Evolutionary conservation across 768 basidiomycete genomes (phyloP).

Genomic region (Suillus brevipes): DNA sequence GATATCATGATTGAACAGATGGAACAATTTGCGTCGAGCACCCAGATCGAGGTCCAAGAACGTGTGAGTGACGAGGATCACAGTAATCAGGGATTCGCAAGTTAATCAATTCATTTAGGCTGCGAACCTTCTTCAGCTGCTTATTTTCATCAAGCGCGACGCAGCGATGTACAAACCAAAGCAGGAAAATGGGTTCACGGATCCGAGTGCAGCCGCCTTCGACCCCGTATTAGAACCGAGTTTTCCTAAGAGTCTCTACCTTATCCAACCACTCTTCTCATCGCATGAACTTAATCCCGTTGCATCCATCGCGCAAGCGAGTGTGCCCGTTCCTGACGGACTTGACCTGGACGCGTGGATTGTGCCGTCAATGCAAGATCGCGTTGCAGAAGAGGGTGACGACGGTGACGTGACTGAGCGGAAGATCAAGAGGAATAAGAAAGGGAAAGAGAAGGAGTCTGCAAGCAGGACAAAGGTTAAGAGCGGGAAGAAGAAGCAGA

Average conservation of each 20-base stretch:
- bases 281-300: constrained; percentile 85
- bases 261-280: constrained; percentile 79
- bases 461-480: constrained; percentile 30
- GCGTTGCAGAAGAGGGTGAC: constrained; percentile 28
- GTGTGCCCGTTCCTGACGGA: constrained; percentile 79
- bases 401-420: constrained; percentile 37
- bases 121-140: constrained; percentile 75
- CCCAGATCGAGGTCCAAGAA: constrained; percentile 90
- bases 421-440: constrained; percentile 44
- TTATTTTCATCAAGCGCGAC: constrained; percentile 76
- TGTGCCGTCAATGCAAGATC: constrained; percentile 55
- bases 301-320: constrained; percentile 74
- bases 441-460: constrained; percentile 47
- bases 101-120: constrained; percentile 48
- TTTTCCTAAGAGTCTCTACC: constrained; percentile 88
- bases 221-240: constrained; percentile 43
- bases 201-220: constrained; percentile 38
- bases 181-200: constrained; percentile 36
- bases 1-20: constrained; percentile 61
- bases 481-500: constrained; percentile 48
- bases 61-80: constrained; percentile 52
- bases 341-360: constrained; percentile 88
- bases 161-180: constrained; percentile 54
- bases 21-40: constrained; percentile 54
- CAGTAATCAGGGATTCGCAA: not conserved